Base-by-base conservation (phyloP, 495 filamentous ascomycete genomes). In the Symbiotaphrina buchneri region DNA sequence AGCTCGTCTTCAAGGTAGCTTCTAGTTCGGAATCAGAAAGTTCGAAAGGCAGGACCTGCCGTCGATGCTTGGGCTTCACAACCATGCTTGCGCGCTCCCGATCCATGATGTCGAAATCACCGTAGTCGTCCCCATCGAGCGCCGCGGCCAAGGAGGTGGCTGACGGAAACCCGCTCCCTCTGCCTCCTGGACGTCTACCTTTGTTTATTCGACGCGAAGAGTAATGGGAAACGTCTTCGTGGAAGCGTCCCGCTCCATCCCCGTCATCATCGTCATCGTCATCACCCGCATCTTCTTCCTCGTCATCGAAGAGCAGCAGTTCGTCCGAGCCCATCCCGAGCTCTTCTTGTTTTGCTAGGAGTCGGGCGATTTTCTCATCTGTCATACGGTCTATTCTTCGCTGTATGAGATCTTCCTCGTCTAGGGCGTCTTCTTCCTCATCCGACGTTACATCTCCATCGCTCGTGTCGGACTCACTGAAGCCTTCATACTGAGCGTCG, bases 41-140 rank as follows among this genome's bases (percentile, higher is more conserved):
- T 21, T 71, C 57, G 34, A 74, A 56, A 20, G 46, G 57, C 35
- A 44, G 34, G 3, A 34, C 28, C 14, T 47, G 46, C 51, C 61
- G 38, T 47, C 65, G 59, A 23, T 65, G 65, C 41, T 71, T 74
- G 25, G 61, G 40, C 38, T 59, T 67, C 22, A 53, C 58, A 27
- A 54, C 55, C 14, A 68, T 34, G 32, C 61, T 70, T 4, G 58
- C 70, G n/a, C 70, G 61, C 15, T 74, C 61, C 47, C 74, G 77
- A 39, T 87, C 81, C 68, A 81, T 80, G 18, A 87, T 55, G 43
- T 92, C 81, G 37, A 92, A 68, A 17, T 65, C 73, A 39, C 72
- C 68, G 41, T 85, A 83, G 2, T 59, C 59, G 36, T 70, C 58
- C 10, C 40, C 39, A 20, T 69, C 61, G 8, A 69, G 47, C 1